A percentile compares a stretch with the other conserved stretches of the same genome.
Conservation (phyloP, 495 filamentous ascomycete genomes). For the Aspergillus wentii region DNA sequence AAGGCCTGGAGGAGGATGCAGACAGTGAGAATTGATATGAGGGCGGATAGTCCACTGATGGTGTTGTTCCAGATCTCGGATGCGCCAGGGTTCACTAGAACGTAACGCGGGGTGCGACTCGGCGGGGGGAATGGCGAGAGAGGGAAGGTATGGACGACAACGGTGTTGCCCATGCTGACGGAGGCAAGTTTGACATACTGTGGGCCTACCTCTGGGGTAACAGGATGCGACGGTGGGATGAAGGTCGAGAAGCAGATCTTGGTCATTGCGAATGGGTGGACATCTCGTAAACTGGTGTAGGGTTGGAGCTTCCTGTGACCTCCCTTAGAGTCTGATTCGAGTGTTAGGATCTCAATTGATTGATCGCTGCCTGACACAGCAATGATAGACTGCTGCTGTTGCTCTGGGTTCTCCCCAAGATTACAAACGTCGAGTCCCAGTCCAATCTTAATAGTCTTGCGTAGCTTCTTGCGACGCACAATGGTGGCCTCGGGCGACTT, state of each 20-base stretch:
- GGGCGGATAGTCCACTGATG: constrained; percentile 42
- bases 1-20: constrained; percentile 60
- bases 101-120: constrained; percentile 57
- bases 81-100: constrained; percentile 53
- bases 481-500: constrained; percentile 29
- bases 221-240: constrained; percentile 47
- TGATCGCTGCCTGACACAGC: constrained; percentile 81
- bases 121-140: constrained; percentile 51
- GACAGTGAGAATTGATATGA: constrained; percentile 51
- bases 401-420: constrained; percentile 49
- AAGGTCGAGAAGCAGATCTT: constrained; percentile 76
- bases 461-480: constrained; percentile 50
- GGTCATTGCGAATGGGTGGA: constrained; percentile 83
- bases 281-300: constrained; percentile 62
- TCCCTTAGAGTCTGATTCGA: constrained; percentile 48
- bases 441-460: constrained; percentile 54
- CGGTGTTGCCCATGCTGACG: constrained; percentile 77
- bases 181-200: constrained; percentile 78
- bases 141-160: constrained; percentile 79
- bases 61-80: constrained; percentile 44
- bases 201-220: constrained; percentile 38
- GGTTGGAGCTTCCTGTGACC: constrained; percentile 55
- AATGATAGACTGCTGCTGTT: constrained; percentile 68
- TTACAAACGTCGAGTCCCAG: constrained; percentile 71
- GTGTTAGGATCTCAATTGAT: constrained; percentile 70